Conservation (phyloP, 2,329 filamentous ascomycete genomes). For the Thelonectria rubi region DNA sequence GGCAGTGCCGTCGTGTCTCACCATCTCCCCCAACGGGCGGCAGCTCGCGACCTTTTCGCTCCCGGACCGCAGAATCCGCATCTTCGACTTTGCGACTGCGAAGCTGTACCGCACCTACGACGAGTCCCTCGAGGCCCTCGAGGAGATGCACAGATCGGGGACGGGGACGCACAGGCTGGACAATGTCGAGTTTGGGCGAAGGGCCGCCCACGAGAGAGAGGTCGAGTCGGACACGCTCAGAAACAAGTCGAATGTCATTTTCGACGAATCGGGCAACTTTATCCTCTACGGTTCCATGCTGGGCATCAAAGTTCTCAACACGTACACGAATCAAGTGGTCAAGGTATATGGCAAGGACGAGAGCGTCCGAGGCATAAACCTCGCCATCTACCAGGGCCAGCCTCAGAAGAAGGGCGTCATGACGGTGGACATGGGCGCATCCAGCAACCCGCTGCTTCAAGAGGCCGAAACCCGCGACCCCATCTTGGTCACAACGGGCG, state of each 20-base stretch:
- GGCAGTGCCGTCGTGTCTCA: constrained; percentile 81
- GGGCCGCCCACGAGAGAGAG: constrained; percentile 86
- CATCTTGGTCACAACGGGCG: constrained; percentile 84
- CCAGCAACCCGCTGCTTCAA: constrained; percentile 88
- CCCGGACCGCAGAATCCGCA: constrained; percentile 89
- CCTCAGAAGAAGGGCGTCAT: constrained; percentile 93
- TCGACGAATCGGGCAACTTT: constrained; percentile 96
- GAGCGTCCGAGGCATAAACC: constrained; percentile 81
- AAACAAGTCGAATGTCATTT: constrained; percentile 84
- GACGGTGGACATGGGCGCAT: constrained; percentile 97
- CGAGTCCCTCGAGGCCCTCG: constrained; percentile 87
- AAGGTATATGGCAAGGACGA: constrained; percentile 93
- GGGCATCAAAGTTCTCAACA: constrained; percentile 95
- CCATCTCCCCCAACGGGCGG: constrained; percentile 84
- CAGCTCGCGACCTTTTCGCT: constrained; percentile 91
- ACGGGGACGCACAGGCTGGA: constrained; percentile 84
- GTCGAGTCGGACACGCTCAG: constrained; percentile 75
- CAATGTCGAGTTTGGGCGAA: constrained; percentile 88
- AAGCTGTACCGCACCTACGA: constrained; percentile 95
- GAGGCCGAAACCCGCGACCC: constrained; percentile 92
- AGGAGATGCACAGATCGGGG: constrained; percentile 96
- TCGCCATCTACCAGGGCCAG: constrained; percentile 92
- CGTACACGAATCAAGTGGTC: constrained; percentile 89
- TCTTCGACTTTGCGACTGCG: constrained; percentile 91
- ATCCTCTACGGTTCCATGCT: constrained; percentile 92